Conservation (phyloP, 805 yeast species). For the Metschnikowia shivogae region DNA sequence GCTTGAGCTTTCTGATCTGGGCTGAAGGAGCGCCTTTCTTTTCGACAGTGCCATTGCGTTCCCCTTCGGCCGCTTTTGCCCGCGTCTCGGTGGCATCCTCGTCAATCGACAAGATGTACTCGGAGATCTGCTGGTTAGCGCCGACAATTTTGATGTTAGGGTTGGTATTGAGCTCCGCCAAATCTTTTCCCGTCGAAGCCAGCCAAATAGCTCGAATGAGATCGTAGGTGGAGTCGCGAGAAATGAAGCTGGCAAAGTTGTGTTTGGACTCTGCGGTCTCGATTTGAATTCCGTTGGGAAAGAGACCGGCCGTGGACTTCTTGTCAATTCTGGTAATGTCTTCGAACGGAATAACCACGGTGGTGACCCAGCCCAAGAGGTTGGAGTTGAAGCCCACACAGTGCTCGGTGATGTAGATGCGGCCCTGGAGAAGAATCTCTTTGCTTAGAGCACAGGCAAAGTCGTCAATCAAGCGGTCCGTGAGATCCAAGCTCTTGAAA, state of each 20-base stretch:
- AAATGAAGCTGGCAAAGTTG: constrained; percentile 81
- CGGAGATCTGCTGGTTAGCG: constrained; percentile 12
- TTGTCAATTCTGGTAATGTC: constrained; percentile 76
- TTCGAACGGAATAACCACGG: constrained; percentile 61
- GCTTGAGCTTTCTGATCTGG: constrained; percentile 30
- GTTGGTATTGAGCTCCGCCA: constrained; percentile 12
- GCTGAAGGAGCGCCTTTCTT: background rate
- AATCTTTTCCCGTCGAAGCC: constrained; percentile 16
- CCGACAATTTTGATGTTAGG: constrained; percentile 2
- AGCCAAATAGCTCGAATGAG: constrained; percentile 71
- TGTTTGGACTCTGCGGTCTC: constrained; percentile 63
- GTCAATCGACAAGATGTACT: constrained; percentile 16
- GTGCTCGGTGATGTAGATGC: constrained; percentile 73
- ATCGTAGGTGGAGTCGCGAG: constrained; percentile 73
- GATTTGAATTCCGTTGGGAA: constrained; percentile 82
- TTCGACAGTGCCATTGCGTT: background rate
- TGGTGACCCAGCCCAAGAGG: constrained; percentile 88
- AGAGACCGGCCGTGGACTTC: constrained; percentile 79
- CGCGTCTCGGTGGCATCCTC: constrained; percentile 4
- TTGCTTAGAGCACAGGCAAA: constrained; percentile 85
- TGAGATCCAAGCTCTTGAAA: constrained; percentile 62
- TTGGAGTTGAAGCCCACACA: constrained; percentile 84
- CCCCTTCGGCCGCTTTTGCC: background rate
- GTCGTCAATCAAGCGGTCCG: constrained; percentile 78
- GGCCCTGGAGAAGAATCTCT: constrained; percentile 84